These are phyloP conservation scores for Xerocomellus dryophilus DNA, from an alignment of 768 basidiomycete species.

Conservation along the genomic window DNA sequence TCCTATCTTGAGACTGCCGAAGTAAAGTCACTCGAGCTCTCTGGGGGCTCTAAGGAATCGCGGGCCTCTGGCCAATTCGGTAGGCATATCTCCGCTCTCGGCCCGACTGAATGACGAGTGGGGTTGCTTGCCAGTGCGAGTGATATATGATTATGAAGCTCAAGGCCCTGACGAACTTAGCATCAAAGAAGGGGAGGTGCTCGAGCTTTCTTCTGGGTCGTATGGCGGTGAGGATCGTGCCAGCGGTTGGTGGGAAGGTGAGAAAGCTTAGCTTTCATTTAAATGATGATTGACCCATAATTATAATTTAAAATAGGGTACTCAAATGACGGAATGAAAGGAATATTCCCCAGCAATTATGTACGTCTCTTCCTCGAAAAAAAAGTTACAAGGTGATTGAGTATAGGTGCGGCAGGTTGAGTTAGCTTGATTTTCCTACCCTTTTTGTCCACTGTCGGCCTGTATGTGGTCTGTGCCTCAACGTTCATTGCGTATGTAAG, in stretches of 20 bases:
- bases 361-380: constrained; percentile 44
- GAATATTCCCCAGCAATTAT: constrained; percentile 88
- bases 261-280: constrained; percentile 22
- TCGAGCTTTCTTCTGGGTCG: constrained; percentile 63
- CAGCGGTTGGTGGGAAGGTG: constrained; percentile 88
- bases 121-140: constrained; percentile 54
- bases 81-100: constrained; percentile 31
- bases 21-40: constrained; percentile 18
- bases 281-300: constrained; percentile 25
- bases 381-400: constrained; percentile 21
- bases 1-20: constrained; percentile 59
- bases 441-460: not conserved
- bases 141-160: constrained; percentile 74
- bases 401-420: constrained; percentile 44
- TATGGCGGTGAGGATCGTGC: constrained; percentile 64
- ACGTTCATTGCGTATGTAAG: constrained; percentile 26
- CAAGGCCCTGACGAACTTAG: constrained; percentile 70
- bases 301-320: constrained; percentile 50
- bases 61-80: constrained; percentile 49
- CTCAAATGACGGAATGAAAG: constrained; percentile 57
- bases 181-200: constrained; percentile 55
- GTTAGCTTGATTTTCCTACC: constrained; percentile 34
- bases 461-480: constrained; percentile 12
- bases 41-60: constrained; percentile 14
- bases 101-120: constrained; percentile 3